A percentile compares a stretch with the other conserved stretches of the same genome.
phyloP scores from a whole-genome alignment of 768 basidiomycete species.

The Phylloporus sp. region DNA sequence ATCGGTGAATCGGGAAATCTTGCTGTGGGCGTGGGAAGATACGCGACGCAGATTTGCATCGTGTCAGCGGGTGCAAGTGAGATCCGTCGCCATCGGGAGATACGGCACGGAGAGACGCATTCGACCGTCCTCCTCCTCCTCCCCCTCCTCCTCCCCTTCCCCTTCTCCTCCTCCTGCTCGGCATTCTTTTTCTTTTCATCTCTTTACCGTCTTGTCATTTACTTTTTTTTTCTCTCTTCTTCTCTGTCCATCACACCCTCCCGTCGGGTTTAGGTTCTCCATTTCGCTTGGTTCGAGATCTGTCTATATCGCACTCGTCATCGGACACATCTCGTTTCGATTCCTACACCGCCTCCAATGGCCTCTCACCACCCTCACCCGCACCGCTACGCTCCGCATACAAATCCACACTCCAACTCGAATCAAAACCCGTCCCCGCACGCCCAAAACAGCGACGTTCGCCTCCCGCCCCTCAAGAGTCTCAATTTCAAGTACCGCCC shows the following conservation, averaged over 20 bases:
- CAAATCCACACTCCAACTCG: slow-evolving; percentile 8
- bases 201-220: slow-evolving; percentile 1
- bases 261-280: slow-evolving; percentile 3
- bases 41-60: slow-evolving; percentile 27
- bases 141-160: slow-evolving; percentile 5
- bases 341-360: slow-evolving; percentile 31
- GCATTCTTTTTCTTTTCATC: slow-evolving; percentile 19
- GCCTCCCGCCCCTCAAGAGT: slow-evolving; percentile 69
- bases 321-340: slow-evolving; percentile 17
- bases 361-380: slow-evolving; percentile 41
- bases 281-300: slow-evolving; percentile 16
- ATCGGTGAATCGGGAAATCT: slow-evolving; percentile 31
- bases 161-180: slow-evolving; percentile 23
- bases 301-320: slow-evolving; percentile 13
- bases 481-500: slow-evolving; percentile 54
- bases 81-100: slow-evolving; percentile 67
- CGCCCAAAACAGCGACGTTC: slow-evolving; percentile 41
- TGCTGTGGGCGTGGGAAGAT: slow-evolving; percentile 25
- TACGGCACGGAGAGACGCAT: slow-evolving; percentile 47
- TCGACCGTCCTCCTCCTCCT: slow-evolving; percentile 26
- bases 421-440: slow-evolving; percentile 33
- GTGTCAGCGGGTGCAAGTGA: slow-evolving; percentile 29
- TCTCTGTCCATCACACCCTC: not conserved
- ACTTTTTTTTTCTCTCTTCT: slow-evolving; percentile 5
- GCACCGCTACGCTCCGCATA: slow-evolving; percentile 11